Conservation (phyloP, 192 early-diverging fungal species). For the Linderina pennispora region DNA sequence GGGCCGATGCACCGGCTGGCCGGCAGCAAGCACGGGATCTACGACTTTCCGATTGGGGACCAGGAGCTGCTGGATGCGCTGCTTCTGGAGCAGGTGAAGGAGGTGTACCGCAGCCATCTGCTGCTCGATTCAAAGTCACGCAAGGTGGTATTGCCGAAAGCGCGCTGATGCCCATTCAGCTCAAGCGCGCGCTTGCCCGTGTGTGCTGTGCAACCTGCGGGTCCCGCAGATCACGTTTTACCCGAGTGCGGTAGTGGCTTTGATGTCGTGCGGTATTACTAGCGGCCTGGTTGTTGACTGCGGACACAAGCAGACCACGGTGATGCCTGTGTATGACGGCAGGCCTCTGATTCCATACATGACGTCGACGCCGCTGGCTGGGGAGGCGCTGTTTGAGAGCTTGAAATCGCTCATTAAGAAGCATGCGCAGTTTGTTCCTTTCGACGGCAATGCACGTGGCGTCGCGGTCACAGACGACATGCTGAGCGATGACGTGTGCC, state of each 20-base stretch:
- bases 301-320: slow-evolving; percentile 69
- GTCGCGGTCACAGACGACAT: slow-evolving; percentile 1
- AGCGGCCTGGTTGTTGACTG: slow-evolving; percentile 85
- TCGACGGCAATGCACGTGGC: too few relatives aligned
- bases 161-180: slow-evolving; percentile 56
- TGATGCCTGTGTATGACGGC: slow-evolving; percentile 62
- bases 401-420: slow-evolving; percentile 4
- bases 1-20: not conserved
- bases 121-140: slow-evolving; percentile 77
- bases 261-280: slow-evolving; percentile 68
- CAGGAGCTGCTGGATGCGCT: slow-evolving; percentile 14
- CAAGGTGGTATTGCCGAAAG: slow-evolving; percentile 75
- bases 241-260: slow-evolving; percentile 59
- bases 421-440: slow-evolving; percentile 9
- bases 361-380: slow-evolving; percentile 10
- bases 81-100: slow-evolving; percentile 17
- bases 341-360: slow-evolving; percentile 11
- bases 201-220: slow-evolving; percentile 72
- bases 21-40: slow-evolving; percentile 1
- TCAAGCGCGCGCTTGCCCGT: slow-evolving; percentile 63
- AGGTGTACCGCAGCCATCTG: slow-evolving; percentile 46
- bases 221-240: slow-evolving; percentile 77
- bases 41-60: not conserved
- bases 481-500: slow-evolving; percentile 3
- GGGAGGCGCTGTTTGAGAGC: slow-evolving; percentile 1